Evolutionary conservation across 1,284 basidiomycete genomes (phyloP), one percentile per base, ranked within the genome.

Genomic region (Rhodotorula mucilaginosa): DNA sequence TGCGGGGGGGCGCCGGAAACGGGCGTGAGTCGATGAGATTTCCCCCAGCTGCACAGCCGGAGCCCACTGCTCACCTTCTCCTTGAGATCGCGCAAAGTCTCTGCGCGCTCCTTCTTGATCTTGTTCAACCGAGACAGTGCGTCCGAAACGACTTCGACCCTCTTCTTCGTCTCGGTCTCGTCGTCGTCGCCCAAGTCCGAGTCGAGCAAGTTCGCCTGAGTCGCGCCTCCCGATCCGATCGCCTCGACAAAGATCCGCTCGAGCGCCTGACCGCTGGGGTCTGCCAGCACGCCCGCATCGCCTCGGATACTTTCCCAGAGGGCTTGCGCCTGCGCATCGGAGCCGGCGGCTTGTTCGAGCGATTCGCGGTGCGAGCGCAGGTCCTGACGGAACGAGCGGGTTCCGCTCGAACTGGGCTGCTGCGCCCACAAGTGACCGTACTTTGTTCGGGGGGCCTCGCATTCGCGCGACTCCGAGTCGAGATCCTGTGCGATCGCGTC

Each of bases 381-480:
- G 78, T 93, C 93, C 69, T 88, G 87, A 18, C 95, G 86, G 72
- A 91, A 81, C 1, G 85, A 82, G 79, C 90, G 89, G 48, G 90
- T 91, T 72, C 88, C 83, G 0, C 86, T 85, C 0, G 89, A 88
- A 1, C 90, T 89, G 0, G 96, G 96, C n/a, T 87, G 86, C 81
- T 98, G 96, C 13, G 89, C 90, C 89, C 93, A 99, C 54, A 88
- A 81, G 77, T 94, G 90, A 48, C 90, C 90, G 80, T 93, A 93
- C 80, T 91, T 90, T 70, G 95, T 84, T 76, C 82, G 78, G 49
- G 79, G 77, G 54, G 78, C 76, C 69, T 83, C 83, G 77, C 82
- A 83, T 47, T 81, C 80, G 34, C 81, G 76, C 56, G 78, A 77
- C 66, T 83, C 83, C 13, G 74, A 78, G 58, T 79, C 79, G 18